Conservation (phyloP, 768 basidiomycete species). For the Cubamyces sp. region DNA sequence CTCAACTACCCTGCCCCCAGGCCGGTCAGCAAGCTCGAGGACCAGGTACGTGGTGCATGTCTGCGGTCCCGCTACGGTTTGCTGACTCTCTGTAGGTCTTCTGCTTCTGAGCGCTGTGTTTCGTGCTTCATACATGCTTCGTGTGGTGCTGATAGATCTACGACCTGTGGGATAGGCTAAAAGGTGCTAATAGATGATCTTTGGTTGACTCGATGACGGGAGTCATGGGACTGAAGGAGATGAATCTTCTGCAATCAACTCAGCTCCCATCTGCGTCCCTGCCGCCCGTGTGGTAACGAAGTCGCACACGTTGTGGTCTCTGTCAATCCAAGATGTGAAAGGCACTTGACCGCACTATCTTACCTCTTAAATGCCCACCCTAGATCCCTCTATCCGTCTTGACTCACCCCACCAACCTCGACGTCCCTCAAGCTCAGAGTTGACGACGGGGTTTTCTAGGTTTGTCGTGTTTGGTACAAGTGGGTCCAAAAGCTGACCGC, state of each 20-base stretch:
- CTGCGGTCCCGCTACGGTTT: neutral
- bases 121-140: neutral
- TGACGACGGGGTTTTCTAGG: too few relatives aligned
- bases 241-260: neutral
- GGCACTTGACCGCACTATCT: too few relatives aligned
- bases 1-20: slow-evolving; percentile 88
- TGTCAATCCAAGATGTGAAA: too few relatives aligned
- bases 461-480: too few relatives aligned
- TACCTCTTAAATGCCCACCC: neutral
- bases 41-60: slow-evolving; percentile 58
- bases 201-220: slow-evolving; percentile 1
- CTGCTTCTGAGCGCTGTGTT: slow-evolving; percentile 27
- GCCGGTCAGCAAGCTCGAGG: slow-evolving; percentile 90
- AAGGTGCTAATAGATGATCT: slow-evolving; percentile 4
- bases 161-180: neutral
- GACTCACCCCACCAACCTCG: neutral
- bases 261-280: neutral
- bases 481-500: too few relatives aligned
- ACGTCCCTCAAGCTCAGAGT: neutral
- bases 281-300: slow-evolving; percentile 4
- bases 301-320: neutral
- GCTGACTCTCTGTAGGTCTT: slow-evolving; percentile 27
- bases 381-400: neutral
- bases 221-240: neutral
- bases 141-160: neutral